phyloP scores from a whole-genome alignment of 768 basidiomycete genomes.

The Saitozyma podzolica region DNA sequence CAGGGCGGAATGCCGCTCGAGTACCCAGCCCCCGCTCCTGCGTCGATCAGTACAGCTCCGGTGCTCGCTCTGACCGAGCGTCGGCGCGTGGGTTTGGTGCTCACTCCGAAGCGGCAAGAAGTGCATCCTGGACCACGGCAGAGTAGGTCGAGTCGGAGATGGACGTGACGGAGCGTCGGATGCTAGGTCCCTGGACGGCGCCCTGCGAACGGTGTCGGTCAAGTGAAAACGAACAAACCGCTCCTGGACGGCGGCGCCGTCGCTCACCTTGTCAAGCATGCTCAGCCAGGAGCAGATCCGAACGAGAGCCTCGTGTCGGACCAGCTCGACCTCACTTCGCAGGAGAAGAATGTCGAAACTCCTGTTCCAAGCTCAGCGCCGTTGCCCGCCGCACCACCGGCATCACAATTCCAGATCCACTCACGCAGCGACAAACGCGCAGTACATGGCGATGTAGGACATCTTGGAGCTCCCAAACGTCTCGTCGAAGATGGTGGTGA shows the following conservation, averaged over 20 bases:
- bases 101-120: constrained; percentile 6
- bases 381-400: not conserved
- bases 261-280: constrained; percentile 5
- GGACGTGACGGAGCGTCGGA: constrained; percentile 12
- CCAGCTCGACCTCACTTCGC: not conserved
- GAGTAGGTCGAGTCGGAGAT: constrained; percentile 6
- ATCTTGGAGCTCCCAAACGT: constrained; percentile 11
- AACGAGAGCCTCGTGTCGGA: constrained; percentile 6
- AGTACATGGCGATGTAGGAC: constrained; percentile 15
- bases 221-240: no score
- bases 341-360: constrained; percentile 15
- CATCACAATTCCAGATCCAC: not conserved
- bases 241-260: not conserved
- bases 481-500: constrained; percentile 6
- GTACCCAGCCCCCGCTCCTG: constrained; percentile 1
- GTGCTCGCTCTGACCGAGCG: not conserved
- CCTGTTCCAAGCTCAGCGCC: not conserved
- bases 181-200: constrained; percentile 9
- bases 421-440: constrained; percentile 18
- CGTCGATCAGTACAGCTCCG: no score
- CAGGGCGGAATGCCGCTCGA: constrained; percentile 6
- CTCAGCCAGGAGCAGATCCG: constrained; percentile 10
- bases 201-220: not conserved
- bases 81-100: not conserved
- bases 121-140: constrained; percentile 4